Conservation (phyloP, 129 eudicot species). For the Ambrosia trifida region DNA sequence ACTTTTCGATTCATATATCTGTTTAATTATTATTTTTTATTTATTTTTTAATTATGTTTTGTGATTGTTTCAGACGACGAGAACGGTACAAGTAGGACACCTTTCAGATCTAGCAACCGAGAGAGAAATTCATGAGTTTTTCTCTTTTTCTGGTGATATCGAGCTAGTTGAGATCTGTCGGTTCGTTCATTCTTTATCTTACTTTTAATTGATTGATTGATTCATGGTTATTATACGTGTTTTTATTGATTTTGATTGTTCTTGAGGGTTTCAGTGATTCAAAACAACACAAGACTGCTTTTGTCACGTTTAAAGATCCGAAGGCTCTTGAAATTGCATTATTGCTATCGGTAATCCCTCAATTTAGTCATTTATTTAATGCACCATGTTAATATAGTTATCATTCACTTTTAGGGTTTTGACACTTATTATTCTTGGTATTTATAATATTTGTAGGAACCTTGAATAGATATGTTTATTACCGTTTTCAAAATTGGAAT, state of each 20-base stretch:
- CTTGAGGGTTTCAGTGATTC: conserved; percentile 55
- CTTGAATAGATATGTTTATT: conserved; percentile 6
- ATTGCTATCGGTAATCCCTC: conserved; percentile 67
- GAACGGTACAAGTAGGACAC: conserved; percentile 75
- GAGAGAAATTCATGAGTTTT: conserved; percentile 94
- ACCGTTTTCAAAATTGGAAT: neutral
- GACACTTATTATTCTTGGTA: neutral
- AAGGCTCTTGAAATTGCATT: conserved; percentile 94
- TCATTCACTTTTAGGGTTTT: conserved; percentile 16
- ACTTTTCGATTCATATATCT: conserved; percentile 10
- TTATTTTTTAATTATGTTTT: conserved; percentile 3
- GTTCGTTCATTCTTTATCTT: conserved; percentile 35
- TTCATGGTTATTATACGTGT: neutral
- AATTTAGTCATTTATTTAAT: neutral
- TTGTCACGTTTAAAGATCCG: conserved; percentile 89
- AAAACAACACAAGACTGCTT: conserved; percentile 63
- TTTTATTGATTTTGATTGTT: conserved; percentile 15
- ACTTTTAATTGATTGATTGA: neutral
- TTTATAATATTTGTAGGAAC: neutral
- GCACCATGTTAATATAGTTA: neutral
- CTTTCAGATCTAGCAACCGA: conserved; percentile 98
- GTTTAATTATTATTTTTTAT: neutral
- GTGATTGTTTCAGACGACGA: conserved; percentile 36
- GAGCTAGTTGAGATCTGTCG: conserved; percentile 83
- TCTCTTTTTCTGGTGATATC: conserved; percentile 91